Evolutionary conservation across 1,284 basidiomycete genomes (phyloP), one percentile per base, ranked within the genome.

Genomic region (Tetrapyrgos nigripes): DNA sequence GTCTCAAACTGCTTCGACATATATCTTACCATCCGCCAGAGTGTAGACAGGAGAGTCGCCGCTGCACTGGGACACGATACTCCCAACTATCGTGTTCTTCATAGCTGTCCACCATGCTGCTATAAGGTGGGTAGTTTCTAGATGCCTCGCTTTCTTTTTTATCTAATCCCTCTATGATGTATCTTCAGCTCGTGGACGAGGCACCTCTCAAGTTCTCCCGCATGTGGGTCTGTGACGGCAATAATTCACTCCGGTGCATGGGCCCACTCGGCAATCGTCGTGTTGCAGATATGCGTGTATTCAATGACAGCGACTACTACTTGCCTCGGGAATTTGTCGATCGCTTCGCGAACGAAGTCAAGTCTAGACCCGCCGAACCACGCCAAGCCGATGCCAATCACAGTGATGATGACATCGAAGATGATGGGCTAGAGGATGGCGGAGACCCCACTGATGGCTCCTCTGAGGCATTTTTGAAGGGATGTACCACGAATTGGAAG

Each of bases 401-500:
- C 8, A 2, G 27, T 21, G 29, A 21, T 49, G 63, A 57, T 27
- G 50, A 50, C 33, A 33, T 53, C 8, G 45, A 52, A 31, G 50
- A 53, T 31, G 46, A 44, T 8, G 29, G 44, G 4, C 40, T 23
- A 24, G 17, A 21, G 44, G 57, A 50, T 17, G 35, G 5, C 24
- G 56, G 37, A 43, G 53, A 55, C 26, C n/a, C 58, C 5, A 54
- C 57, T 0, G 59, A 59, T 35, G 57, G 50, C 14, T 17, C 28
- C 6, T 14, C 53, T 31, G n/a, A 33, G 8, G 24, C 17, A 8
- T 10, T 23, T 59, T n/a, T 14, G 21, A 13, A 21, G 14, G 8
- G 51, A 14, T 70, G 68, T 54, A 60, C 64, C 3, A 58, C 66
- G 3, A 63, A 67, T 35, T 70, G 65, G 62, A 70, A 69, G 54